Percentiles rank a stretch among this genome's conserved stretches.
These are phyloP conservation scores for Gossypium sturtianum DNA, from an alignment of 345 rosid species.

Conservation along the genomic window DNA sequence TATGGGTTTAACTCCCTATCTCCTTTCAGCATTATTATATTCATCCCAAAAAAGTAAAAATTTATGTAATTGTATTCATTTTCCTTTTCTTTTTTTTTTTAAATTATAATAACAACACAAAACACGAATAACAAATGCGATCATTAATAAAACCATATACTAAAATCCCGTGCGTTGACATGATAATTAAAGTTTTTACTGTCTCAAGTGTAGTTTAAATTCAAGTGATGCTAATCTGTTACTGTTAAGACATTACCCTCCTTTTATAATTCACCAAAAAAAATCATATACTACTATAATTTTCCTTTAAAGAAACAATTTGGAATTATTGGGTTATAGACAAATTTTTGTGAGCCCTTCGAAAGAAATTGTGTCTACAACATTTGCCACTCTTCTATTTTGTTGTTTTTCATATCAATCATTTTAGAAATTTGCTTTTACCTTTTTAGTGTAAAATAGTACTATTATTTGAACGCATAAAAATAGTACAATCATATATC, in stretches of 20 bases:
- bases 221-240: accelerated
- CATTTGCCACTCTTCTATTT: not conserved
- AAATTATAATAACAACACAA: accelerated
- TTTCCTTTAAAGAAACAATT: not conserved
- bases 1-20: no score
- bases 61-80: no score
- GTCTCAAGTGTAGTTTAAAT: accelerated
- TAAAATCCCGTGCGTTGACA: accelerated
- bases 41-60: no score
- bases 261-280: no score
- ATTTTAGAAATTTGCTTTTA: not conserved
- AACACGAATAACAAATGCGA: accelerated
- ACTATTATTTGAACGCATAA: not conserved
- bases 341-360: not conserved
- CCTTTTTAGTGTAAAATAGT: not conserved
- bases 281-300: no score
- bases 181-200: accelerated
- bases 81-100: no score
- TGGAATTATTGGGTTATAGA: not conserved
- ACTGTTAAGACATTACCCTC: no score
- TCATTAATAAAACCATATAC: no score
- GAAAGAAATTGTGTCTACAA: not conserved
- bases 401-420: not conserved
- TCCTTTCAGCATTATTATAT: no score
- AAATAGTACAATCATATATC: no score